Conservation (phyloP, 148 eudicot species). For the Rhododendron vialii region DNA sequence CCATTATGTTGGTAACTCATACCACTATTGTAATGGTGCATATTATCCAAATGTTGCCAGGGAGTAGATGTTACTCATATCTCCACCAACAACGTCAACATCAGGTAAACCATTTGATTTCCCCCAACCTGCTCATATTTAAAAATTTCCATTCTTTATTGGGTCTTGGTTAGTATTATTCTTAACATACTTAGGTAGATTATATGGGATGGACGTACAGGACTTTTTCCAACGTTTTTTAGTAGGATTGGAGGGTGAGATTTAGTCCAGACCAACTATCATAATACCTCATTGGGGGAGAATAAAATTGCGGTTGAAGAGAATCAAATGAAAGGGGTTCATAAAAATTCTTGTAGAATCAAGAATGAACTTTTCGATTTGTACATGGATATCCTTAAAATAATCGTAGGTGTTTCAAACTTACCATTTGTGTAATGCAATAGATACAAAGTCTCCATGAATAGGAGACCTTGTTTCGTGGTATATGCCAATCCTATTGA, state of each 20-base stretch:
- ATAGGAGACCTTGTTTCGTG: not conserved
- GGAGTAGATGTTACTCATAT: slow-evolving; percentile 30
- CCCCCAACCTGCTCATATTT: not conserved
- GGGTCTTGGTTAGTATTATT: not conserved
- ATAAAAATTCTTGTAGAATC: not conserved
- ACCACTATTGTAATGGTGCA: not conserved
- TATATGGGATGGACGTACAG: not conserved
- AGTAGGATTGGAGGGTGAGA: not conserved
- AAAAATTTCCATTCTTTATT: not conserved
- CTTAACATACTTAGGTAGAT: not conserved
- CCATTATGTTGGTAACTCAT: not conserved
- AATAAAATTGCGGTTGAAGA: not conserved
- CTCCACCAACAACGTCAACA: slow-evolving; percentile 47
- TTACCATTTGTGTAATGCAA: not conserved
- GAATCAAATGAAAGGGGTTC: not conserved
- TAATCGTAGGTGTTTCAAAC: not conserved
- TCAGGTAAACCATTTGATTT: slow-evolving; percentile 42
- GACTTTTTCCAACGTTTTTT: not conserved
- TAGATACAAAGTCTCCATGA: not conserved
- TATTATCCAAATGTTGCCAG: not conserved
- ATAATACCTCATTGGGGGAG: not conserved
- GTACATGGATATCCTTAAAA: not conserved
- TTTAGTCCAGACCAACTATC: not conserved
- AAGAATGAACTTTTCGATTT: not conserved
- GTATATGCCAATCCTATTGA: not conserved